Conservation (phyloP, 441 rosid species). For the Croton laevigatus region DNA sequence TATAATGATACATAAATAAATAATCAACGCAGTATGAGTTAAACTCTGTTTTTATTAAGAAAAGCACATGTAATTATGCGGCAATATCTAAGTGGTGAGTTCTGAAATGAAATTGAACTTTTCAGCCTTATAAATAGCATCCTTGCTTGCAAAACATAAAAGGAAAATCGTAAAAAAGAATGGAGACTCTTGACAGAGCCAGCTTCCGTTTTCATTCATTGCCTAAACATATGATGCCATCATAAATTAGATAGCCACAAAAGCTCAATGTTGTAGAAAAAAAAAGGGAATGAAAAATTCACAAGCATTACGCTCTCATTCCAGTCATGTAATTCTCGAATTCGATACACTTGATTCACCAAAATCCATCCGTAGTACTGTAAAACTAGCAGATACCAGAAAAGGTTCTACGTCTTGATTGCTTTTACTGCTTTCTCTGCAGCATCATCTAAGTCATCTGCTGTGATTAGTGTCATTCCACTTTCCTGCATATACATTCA, state of each 20-base stretch:
- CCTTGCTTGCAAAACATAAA: background rate
- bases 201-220: background rate
- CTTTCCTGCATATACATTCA: conserved; percentile 63
- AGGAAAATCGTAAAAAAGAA: background rate
- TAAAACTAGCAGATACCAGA: background rate
- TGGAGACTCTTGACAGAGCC: background rate
- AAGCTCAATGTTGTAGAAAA: background rate
- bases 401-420: conserved; percentile 5
- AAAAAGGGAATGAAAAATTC: background rate
- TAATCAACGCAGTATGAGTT: too few species aligned
- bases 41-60: background rate
- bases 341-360: conserved; percentile 18
- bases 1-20: too few species aligned
- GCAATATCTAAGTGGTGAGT: too few species aligned
- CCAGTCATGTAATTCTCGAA: conserved; percentile 25
- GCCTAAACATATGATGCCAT: conserved; percentile 1
- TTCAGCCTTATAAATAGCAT: background rate
- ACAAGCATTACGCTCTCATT: conserved; percentile 8
- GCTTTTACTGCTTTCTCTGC: conserved; percentile 95
- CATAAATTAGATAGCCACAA: conserved; percentile 3
- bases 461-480: conserved; percentile 79
- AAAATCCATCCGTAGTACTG: conserved; percentile 19
- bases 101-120: background rate
- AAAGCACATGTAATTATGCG: background rate
- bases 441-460: conserved; percentile 95